Evolutionary conservation across 1,284 basidiomycete genomes (phyloP).

Genomic region (Ceratobasidium sp.): DNA sequence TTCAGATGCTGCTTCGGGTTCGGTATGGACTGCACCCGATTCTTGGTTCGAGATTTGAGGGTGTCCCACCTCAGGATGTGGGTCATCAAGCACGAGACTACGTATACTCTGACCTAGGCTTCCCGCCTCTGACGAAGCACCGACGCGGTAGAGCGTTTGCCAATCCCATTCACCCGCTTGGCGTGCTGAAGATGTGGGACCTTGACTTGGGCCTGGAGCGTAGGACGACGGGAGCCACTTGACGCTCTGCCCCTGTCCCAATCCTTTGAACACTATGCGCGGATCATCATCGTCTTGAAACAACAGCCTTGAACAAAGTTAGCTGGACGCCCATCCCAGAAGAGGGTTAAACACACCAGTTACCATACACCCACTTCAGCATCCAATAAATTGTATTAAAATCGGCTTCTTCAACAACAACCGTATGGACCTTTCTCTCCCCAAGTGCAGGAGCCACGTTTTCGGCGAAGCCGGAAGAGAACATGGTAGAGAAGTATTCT

Average conservation of each 20-base stretch:
- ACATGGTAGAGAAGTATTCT: slow-evolving; percentile 82
- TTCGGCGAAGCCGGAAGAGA: slow-evolving; percentile 74
- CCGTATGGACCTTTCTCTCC: slow-evolving; percentile 65
- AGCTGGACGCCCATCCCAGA: background rate
- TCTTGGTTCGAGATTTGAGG: slow-evolving; percentile 24
- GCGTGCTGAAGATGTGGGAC: background rate
- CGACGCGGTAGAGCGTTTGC: slow-evolving; percentile 56
- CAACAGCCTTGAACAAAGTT: slow-evolving; percentile 51
- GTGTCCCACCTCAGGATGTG: slow-evolving; percentile 10
- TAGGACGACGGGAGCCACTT: slow-evolving; percentile 54
- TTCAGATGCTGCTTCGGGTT: slow-evolving; percentile 1
- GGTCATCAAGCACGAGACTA: slow-evolving; percentile 24
- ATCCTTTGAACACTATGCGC: slow-evolving; percentile 64
- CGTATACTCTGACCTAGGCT: slow-evolving; percentile 32
- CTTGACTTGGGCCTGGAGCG: slow-evolving; percentile 50
- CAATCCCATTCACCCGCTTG: slow-evolving; percentile 66
- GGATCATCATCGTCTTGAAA: slow-evolving; percentile 72
- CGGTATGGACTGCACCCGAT: background rate
- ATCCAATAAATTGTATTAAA: slow-evolving; percentile 85
- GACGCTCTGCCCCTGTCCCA: slow-evolving; percentile 67
- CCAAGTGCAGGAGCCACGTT: slow-evolving; percentile 52
- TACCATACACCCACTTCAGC: slow-evolving; percentile 80
- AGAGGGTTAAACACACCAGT: slow-evolving; percentile 52
- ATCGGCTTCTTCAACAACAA: slow-evolving; percentile 81
- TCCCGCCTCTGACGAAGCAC: slow-evolving; percentile 18